phyloP scores from a whole-genome alignment of 1,284 basidiomycete genomes.

The Macrocystidia cucumis region DNA sequence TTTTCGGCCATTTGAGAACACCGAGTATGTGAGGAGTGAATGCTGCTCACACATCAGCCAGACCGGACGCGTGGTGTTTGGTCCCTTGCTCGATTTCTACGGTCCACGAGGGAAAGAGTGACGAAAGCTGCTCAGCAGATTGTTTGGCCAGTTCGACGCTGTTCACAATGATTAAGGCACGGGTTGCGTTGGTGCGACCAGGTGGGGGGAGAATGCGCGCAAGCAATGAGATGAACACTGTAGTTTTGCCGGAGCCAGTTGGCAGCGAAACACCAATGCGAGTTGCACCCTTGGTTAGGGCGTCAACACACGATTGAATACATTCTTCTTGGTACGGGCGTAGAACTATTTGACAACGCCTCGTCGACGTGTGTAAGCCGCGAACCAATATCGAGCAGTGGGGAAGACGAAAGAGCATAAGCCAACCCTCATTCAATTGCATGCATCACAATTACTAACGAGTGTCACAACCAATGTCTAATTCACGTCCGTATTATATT shows the following conservation, averaged over 20 bases:
- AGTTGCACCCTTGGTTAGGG: slow-evolving; percentile 52
- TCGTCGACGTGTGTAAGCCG: too few species aligned
- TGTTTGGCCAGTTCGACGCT: slow-evolving; percentile 86
- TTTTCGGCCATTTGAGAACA: slow-evolving; percentile 4
- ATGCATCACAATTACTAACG: too few species aligned
- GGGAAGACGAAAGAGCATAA: too few species aligned
- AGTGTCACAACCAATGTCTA: too few species aligned
- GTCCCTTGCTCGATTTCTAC: slow-evolving; percentile 92
- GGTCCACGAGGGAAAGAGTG: slow-evolving; percentile 64
- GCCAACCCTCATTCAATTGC: too few species aligned
- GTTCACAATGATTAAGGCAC: slow-evolving; percentile 81
- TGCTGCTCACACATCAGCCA: slow-evolving; percentile 72
- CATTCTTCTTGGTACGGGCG: slow-evolving; percentile 91
- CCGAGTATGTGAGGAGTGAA: slow-evolving; percentile 2
- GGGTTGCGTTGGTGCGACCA: slow-evolving; percentile 35
- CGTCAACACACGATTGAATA: slow-evolving; percentile 70
- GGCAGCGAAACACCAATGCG: slow-evolving; percentile 92
- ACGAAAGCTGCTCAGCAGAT: slow-evolving; percentile 67
- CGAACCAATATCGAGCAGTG: too few species aligned
- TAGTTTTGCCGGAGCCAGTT: slow-evolving; percentile 92
- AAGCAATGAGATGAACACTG: slow-evolving; percentile 81
- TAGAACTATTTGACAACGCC: slow-evolving; percentile 40
- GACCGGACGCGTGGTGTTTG: slow-evolving; percentile 70
- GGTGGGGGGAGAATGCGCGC: slow-evolving; percentile 44
- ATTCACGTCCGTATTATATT: too few species aligned